Conservation (phyloP, 2,329 filamentous ascomycete genomes). For the Lasiodiplodia sp. region DNA sequence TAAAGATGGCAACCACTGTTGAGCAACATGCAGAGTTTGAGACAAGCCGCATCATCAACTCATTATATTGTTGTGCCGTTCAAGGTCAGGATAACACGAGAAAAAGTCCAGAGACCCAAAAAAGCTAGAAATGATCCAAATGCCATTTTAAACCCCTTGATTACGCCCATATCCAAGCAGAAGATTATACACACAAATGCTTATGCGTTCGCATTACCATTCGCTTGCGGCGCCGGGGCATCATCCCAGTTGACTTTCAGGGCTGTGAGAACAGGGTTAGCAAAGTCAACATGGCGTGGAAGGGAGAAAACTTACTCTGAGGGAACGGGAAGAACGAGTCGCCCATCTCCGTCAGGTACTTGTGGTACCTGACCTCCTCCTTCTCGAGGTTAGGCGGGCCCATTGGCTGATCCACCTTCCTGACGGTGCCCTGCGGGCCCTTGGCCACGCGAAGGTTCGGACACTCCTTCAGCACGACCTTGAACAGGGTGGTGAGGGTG, state of each 20-base stretch:
- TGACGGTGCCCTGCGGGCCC: constrained; percentile 50
- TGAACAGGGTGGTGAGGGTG: constrained; percentile 55
- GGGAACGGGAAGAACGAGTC: constrained; percentile 57
- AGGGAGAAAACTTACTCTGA: constrained; percentile 48
- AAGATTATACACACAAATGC: background rate
- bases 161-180: background rate
- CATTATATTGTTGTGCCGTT: too few species aligned
- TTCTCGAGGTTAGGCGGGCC: constrained; percentile 34
- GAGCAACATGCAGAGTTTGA: too few species aligned
- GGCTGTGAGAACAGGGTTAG: background rate
- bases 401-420: constrained; percentile 50
- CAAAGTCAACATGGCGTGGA: background rate
- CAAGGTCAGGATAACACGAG: background rate
- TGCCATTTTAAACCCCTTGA: background rate
- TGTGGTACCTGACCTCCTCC: constrained; percentile 48
- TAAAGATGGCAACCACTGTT: too few species aligned
- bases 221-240: background rate
- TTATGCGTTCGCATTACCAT: background rate
- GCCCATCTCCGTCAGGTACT: constrained; percentile 57
- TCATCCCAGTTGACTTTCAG: constrained; percentile 18
- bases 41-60: too few species aligned
- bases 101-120: background rate
- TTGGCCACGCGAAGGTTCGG: constrained; percentile 48
- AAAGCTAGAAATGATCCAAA: background rate
- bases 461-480: constrained; percentile 49